Conservation (phyloP, 768 basidiomycete genomes). For the Kwoniella botswanensis region DNA sequence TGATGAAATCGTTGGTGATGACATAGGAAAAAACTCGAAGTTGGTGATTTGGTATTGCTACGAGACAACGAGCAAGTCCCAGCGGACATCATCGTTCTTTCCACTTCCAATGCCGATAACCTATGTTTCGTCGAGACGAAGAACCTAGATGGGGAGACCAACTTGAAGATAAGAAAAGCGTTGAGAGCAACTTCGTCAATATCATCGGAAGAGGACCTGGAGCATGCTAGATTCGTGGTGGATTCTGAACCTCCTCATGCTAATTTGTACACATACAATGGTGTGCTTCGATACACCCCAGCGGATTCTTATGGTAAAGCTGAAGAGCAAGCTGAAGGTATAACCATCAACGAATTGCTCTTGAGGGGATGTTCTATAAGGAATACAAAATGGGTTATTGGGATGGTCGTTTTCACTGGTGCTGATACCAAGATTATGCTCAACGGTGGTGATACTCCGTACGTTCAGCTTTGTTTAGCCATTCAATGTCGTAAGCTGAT, state of each 20-base stretch:
- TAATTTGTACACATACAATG: constrained; percentile 89
- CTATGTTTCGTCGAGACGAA: constrained; percentile 97
- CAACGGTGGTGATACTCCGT: constrained; percentile 86
- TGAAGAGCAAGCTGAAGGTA: constrained; percentile 54
- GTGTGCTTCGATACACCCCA: constrained; percentile 70
- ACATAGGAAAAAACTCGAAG: constrained; percentile 86
- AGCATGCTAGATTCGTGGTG: constrained; percentile 81
- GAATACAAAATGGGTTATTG: constrained; percentile 91
- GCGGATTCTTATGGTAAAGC: constrained; percentile 62
- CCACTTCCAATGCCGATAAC: constrained; percentile 88
- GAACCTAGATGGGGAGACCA: constrained; percentile 97
- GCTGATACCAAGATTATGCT: constrained; percentile 68
- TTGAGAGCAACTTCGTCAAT: constrained; percentile 77
- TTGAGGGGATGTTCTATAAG: constrained; percentile 87
- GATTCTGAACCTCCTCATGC: constrained; percentile 93
- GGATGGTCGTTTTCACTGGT: constrained; percentile 91
- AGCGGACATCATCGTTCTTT: constrained; percentile 89
- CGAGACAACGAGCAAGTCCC: constrained; percentile 95
- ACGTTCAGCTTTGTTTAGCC: neutral
- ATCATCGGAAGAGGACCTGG: constrained; percentile 83
- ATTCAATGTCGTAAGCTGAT: constrained; percentile 1
- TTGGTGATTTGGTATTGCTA: constrained; percentile 91
- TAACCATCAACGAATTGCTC: constrained; percentile 89
- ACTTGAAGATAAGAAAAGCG: constrained; percentile 83
- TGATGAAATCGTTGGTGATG: neutral